phyloP scores from a whole-genome alignment of 768 basidiomycete species.

The Suillus clintonianus region DNA sequence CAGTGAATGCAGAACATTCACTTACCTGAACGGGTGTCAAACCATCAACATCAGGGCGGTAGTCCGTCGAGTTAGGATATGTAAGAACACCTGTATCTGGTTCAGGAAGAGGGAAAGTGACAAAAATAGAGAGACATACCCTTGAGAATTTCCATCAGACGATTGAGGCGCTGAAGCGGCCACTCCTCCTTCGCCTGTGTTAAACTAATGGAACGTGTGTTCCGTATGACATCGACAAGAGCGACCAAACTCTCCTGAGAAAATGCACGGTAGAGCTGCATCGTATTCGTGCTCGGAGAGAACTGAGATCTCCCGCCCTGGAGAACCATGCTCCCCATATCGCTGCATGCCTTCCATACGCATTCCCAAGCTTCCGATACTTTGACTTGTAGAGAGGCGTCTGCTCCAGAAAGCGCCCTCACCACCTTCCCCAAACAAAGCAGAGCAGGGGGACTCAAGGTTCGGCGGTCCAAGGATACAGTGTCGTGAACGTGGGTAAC shows the following conservation, averaged over 20 bases:
- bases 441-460: conserved; percentile 81
- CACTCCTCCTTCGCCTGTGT: conserved; percentile 56
- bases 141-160: conserved; percentile 80
- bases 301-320: conserved; percentile 21
- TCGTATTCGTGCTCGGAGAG: conserved; percentile 14
- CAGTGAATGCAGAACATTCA: background rate
- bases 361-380: conserved; percentile 55
- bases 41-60: conserved; percentile 83
- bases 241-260: conserved; percentile 83
- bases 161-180: conserved; percentile 61
- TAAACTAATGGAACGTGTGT: conserved; percentile 53
- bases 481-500: conserved; percentile 70
- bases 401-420: conserved; percentile 49
- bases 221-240: conserved; percentile 71
- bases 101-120: background rate
- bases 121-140: conserved; percentile 36
- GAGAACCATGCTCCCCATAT: conserved; percentile 59
- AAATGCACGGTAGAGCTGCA: conserved; percentile 13
- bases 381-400: conserved; percentile 32
- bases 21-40: conserved; percentile 79
- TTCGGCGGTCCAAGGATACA: conserved; percentile 65
- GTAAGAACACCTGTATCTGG: conserved; percentile 63
- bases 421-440: conserved; percentile 82
- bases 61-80: conserved; percentile 82
- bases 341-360: conserved; percentile 71